Base-by-base conservation (phyloP, 2,329 filamentous ascomycete species). In the Cladosporium sp. region DNA sequence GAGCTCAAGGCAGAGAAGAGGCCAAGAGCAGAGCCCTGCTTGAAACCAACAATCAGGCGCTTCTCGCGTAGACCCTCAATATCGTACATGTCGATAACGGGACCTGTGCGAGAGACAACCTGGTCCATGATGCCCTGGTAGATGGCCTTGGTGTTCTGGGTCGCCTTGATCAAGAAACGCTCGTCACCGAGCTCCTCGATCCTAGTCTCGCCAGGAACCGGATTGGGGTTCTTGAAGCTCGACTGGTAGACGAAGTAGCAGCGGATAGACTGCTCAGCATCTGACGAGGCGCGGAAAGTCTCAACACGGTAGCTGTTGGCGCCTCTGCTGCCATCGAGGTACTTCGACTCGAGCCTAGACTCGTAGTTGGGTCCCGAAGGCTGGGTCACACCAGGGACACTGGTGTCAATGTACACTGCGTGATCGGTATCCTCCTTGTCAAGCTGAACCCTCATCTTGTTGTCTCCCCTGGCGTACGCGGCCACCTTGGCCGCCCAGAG, bases 211-310 rank as follows among this genome's bases (percentile, higher is more conserved):
- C 86, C 83, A 12, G 86, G 84, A 54, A 73, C 74, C 0, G 92
- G 90, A 62, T 86, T 86, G 8, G 88, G 79, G 67, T 93, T 85
- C 65, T 85, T 86, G 75, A 97, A 99, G 70, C 89, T 86, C 75
- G 93, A 96, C 75, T 96, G 90, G 80, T 99, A 99, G 65, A 99
- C 91, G 72, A 99, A 99, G 79, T 99, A 99, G 80, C 94, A 99
- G 61, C 94, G 89, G 57, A 99, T 80, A 56, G 93, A 90, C 58
- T 93, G 86, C 60, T 84, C 82, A 62, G 44, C 40, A 97, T 80
- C 32, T 87, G 47, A 85, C 3, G 89, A 87, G 2, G 94, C 97
- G 61, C 94, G 87, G 84, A 99, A 99, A 20, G 93, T 97, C 81
- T 99, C 94, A 34, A 99, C 91, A 53, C 94, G 90, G 79, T 95